Percentiles rank a stretch among this genome's conserved stretches.
Evolutionary conservation across 164 flowering plant species (phyloP).

Genomic region (Santalum album): DNA sequence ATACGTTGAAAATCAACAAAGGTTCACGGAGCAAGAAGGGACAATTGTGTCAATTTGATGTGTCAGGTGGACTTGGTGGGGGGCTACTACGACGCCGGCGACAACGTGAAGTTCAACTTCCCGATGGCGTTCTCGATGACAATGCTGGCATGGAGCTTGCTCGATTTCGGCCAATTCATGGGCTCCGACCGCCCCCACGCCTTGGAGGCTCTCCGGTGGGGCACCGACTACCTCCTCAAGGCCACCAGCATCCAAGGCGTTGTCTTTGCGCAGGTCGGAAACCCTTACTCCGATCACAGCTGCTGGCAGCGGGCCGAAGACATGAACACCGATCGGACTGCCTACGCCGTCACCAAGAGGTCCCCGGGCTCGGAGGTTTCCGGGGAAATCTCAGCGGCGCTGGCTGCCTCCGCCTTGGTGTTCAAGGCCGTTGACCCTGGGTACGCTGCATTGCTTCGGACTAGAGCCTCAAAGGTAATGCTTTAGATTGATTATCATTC

Average conservation of each 20-base stretch:
- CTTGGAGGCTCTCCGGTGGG: constrained; percentile 57
- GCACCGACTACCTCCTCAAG: constrained; percentile 67
- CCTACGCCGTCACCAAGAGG: constrained; percentile 21
- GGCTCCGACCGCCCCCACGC: constrained; percentile 39
- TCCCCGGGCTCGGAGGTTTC: constrained; percentile 70
- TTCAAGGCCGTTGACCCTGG: constrained; percentile 23
- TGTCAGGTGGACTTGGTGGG: constrained; percentile 71
- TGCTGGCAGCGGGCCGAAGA: constrained; percentile 88
- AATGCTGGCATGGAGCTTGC: constrained; percentile 61
- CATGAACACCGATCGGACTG: constrained; percentile 63
- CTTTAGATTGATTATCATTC: too few relatives aligned
- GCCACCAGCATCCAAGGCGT: constrained; percentile 38
- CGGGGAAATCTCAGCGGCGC: constrained; percentile 67
- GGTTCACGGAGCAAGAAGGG: too few relatives aligned
- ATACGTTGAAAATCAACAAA: too few relatives aligned
- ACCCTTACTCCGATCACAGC: constrained; percentile 41
- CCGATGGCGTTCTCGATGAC: constrained; percentile 86
- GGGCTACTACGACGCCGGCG: constrained; percentile 87
- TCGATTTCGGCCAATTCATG: constrained; percentile 53
- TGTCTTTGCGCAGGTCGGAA: constrained; percentile 60
- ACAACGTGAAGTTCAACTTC: constrained; percentile 71
- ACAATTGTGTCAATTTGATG: too few relatives aligned
- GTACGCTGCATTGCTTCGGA: constrained; percentile 37
- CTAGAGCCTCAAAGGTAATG: constrained; percentile 20
- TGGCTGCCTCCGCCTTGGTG: constrained; percentile 56